Evolutionary conservation across 495 filamentous ascomycete genomes (phyloP).

Genomic region (Penicillium desertorum): DNA sequence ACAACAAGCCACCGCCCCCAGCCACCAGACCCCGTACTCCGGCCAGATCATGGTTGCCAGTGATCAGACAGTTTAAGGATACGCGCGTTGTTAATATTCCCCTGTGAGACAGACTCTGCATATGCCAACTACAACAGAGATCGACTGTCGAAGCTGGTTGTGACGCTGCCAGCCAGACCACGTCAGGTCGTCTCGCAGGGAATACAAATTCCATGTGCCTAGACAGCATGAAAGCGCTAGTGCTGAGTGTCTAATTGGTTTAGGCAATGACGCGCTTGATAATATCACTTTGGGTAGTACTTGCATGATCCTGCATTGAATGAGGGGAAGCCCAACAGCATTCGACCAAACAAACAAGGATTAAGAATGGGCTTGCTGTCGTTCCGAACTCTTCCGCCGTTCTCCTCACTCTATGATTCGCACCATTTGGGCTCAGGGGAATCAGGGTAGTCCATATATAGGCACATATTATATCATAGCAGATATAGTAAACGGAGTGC

Average conservation of each 20-base stretch:
- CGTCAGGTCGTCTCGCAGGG: not conserved
- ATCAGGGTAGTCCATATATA: not conserved
- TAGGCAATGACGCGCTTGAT: constrained; percentile 11
- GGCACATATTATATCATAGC: not conserved
- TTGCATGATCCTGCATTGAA: constrained; percentile 16
- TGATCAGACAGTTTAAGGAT: constrained; percentile 8
- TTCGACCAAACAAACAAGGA: not conserved
- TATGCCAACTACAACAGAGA: constrained; percentile 18
- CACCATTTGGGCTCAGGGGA: not conserved
- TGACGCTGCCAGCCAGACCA: constrained; percentile 12
- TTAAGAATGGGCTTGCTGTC: constrained; percentile 5
- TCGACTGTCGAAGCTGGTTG: constrained; percentile 11
- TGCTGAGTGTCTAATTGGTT: constrained; percentile 16
- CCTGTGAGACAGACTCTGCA: constrained; percentile 16
- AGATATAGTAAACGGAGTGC: not conserved
- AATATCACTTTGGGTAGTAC: constrained; percentile 19
- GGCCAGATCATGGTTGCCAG: constrained; percentile 23
- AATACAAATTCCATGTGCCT: constrained; percentile 18
- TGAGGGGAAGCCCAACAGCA: constrained; percentile 13
- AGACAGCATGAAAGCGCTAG: not conserved
- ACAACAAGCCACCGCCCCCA: not conserved
- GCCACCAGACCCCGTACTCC: constrained; percentile 20
- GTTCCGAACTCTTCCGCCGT: constrained; percentile 18
- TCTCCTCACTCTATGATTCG: constrained; percentile 13
- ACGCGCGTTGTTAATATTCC: constrained; percentile 19